phyloP scores from a whole-genome alignment of 768 basidiomycete genomes.

The Suillus cothurnatus region DNA sequence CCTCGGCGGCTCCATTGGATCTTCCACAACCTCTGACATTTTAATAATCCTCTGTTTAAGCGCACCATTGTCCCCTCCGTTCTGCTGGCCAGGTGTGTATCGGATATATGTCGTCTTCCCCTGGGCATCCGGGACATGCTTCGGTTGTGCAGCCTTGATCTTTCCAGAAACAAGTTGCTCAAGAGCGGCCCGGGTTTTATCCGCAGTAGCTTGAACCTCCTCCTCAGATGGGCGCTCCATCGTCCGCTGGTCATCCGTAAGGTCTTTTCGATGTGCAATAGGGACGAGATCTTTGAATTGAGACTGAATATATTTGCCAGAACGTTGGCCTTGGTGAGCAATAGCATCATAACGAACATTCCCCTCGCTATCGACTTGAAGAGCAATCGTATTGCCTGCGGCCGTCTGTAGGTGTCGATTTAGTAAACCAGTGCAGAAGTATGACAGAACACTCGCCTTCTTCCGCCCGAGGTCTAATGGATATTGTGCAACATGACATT shows the following conservation, averaged over 20 bases:
- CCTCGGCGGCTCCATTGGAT: slow-evolving; percentile 93
- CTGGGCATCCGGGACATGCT: slow-evolving; percentile 85
- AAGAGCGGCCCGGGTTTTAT: slow-evolving; percentile 86
- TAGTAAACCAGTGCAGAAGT: neutral
- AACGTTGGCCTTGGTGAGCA: slow-evolving; percentile 90
- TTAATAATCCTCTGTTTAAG: slow-evolving; percentile 97
- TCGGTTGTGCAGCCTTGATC: slow-evolving; percentile 98
- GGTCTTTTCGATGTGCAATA: slow-evolving; percentile 83
- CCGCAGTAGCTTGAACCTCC: slow-evolving; percentile 87
- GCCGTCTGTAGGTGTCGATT: slow-evolving; percentile 56
- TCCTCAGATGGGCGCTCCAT: slow-evolving; percentile 97
- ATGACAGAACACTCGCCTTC: slow-evolving; percentile 58
- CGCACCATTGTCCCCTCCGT: slow-evolving; percentile 52
- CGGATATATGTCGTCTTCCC: slow-evolving; percentile 90
- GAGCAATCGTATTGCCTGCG: slow-evolving; percentile 91
- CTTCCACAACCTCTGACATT: slow-evolving; percentile 97
- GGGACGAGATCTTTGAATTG: slow-evolving; percentile 99
- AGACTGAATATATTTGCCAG: slow-evolving; percentile 85
- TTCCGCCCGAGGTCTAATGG: slow-evolving; percentile 94
- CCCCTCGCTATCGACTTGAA: slow-evolving; percentile 96
- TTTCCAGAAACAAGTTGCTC: slow-evolving; percentile 94
- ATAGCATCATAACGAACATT: slow-evolving; percentile 98
- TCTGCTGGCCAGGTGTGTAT: slow-evolving; percentile 94
- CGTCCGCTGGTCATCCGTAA: slow-evolving; percentile 66
- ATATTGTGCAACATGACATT: slow-evolving; percentile 98